phyloP scores from a whole-genome alignment of 768 basidiomycete genomes.

The Mycena filopes region DNA sequence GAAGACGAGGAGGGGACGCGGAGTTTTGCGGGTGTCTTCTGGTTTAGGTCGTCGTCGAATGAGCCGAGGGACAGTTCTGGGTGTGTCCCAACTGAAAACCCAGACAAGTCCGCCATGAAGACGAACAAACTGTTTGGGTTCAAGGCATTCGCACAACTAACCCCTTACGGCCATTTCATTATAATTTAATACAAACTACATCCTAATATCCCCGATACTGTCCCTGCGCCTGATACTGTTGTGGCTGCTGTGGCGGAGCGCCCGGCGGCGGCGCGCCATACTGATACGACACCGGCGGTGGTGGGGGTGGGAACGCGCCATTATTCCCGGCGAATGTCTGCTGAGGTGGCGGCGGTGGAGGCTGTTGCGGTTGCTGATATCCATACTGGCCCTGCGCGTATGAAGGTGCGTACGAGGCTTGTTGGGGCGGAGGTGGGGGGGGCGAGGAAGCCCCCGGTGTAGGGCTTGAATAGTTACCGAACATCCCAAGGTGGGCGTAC shows the following conservation, averaged over 20 bases:
- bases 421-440: conserved; percentile 32
- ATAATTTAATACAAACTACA: too few species aligned
- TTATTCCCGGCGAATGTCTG: conserved; percentile 10
- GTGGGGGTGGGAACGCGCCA: conserved; percentile 19
- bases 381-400: conserved; percentile 28
- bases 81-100: conserved; percentile 21
- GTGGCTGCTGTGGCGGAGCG: conserved; percentile 15
- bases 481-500: conserved; percentile 50
- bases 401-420: conserved; percentile 18
- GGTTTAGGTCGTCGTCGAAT: conserved; percentile 29
- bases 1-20: conserved; percentile 33
- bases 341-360: neutral
- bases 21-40: conserved; percentile 31
- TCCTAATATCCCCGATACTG: conserved; percentile 33
- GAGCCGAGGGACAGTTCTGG: conserved; percentile 34
- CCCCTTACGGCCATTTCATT: too few species aligned
- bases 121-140: neutral
- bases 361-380: conserved; percentile 26
- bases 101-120: conserved; percentile 18
- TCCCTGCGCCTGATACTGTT: conserved; percentile 27
- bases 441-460: conserved; percentile 26
- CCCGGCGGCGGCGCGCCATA: conserved; percentile 24
- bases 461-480: conserved; percentile 31
- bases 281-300: conserved; percentile 22
- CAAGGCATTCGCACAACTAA: neutral